Base-by-base conservation (phyloP, 306 rosid genomes). In the Purshia tridentata region DNA sequence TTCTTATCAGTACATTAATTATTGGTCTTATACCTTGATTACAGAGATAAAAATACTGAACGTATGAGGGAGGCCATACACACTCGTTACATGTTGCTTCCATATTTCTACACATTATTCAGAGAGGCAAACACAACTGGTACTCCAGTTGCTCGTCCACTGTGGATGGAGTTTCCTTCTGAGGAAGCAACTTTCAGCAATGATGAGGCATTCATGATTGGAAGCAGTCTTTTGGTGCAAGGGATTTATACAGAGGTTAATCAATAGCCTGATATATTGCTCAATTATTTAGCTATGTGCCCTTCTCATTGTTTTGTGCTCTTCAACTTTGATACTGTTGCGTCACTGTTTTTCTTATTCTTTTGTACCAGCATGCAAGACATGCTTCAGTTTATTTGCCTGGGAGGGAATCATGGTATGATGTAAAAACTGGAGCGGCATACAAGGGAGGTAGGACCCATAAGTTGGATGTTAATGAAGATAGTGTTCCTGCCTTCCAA, bases 91-190 rank as follows among this genome's bases (percentile, higher is more conserved):
- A 83, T 86, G 50, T 84, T 94, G 75, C 93, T 94, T 8, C 99
- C 99, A 0, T 91, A 89, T 79, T 94, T 81, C 84, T 94, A 94
- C 84, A 91, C 99, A 8, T 84, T 94, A 79, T 91, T 89, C 70
- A 87, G 99, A 76, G 98, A 90, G 86, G 92, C 99, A 75, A 91
- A 90, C 82, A 72, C 81, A 45, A 91, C 83, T 67, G 99, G 99
- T 20, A 82, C 84, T 84, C 99, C 99, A 57, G 91, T 94, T 61
- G 74, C 81, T 18, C 96, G 99, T 72, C 97, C 98, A 72, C 67
- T 94, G 71, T 94, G 99, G 99, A 90, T 94, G 99, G 99, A 94
- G 74, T 94, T 94, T 85, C 93, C 99, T 71, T 88, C 84, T 46
- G 99, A 94, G 63, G 96, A 91, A 75, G 89, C 86, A 73, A 94